A percentile compares a stretch with the other conserved stretches of the same genome.
phyloP scores from a whole-genome alignment of 164 flowering plant genomes.

The Macadamia integrifolia region DNA sequence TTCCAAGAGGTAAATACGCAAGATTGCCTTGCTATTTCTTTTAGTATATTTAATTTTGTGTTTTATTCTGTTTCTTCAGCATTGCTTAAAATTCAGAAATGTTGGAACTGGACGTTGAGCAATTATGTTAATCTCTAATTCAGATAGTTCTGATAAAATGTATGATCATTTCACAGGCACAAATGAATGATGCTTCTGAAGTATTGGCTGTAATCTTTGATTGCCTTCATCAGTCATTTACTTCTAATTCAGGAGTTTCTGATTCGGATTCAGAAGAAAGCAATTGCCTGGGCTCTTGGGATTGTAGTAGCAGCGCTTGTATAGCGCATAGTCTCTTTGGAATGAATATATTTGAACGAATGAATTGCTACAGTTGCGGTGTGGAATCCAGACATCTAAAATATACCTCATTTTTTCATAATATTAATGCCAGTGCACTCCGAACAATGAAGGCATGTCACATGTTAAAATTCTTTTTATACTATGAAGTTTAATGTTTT shows the following conservation, averaged over 20 bases:
- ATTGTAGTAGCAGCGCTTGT: conserved; percentile 57
- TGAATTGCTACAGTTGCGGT: conserved; percentile 81
- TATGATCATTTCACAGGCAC: conserved; percentile 27
- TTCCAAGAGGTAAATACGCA: conserved; percentile 38
- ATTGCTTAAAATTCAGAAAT: not conserved
- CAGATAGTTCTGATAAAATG: conserved; percentile 6
- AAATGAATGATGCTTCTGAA: conserved; percentile 86
- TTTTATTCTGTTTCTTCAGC: too few relatives aligned
- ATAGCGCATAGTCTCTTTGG: conserved; percentile 50
- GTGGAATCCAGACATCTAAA: conserved; percentile 80
- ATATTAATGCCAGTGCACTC: conserved; percentile 61
- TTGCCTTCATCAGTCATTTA: conserved; percentile 77
- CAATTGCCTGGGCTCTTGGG: conserved; percentile 65
- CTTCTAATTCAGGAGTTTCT: conserved; percentile 34
- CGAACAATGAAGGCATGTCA: conserved; percentile 46
- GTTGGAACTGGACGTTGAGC: too few relatives aligned
- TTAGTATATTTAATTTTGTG: not conserved
- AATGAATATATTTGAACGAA: conserved; percentile 51
- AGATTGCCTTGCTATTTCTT: not conserved
- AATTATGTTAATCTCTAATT: not conserved
- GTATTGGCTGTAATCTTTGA: conserved; percentile 88
- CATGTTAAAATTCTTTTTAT: not conserved
- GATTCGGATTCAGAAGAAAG: conserved; percentile 58
- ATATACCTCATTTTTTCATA: conserved; percentile 89
- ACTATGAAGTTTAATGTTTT: not conserved